Conservation (phyloP, 2,329 filamentous ascomycete genomes). For the Colletotrichum neosansevieriae region DNA sequence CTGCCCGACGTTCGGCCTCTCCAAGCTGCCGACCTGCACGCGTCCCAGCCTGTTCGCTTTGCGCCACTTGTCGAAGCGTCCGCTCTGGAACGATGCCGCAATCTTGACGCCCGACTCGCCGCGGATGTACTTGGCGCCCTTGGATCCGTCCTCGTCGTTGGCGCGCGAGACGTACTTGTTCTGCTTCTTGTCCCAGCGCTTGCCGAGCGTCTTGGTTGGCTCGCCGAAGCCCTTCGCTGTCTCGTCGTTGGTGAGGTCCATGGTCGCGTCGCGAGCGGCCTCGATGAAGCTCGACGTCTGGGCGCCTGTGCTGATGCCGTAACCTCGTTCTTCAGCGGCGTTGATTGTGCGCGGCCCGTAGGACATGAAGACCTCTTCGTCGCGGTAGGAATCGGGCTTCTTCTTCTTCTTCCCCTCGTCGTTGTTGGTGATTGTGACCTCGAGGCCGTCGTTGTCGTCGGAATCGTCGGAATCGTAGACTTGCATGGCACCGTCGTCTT, state of each 20-base stretch:
- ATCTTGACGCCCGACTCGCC: constrained; percentile 97
- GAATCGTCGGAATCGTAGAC: constrained; percentile 53
- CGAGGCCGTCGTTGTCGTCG: constrained; percentile 73
- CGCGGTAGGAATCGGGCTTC: constrained; percentile 54
- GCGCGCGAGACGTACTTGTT: constrained; percentile 93
- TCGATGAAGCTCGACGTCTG: constrained; percentile 84
- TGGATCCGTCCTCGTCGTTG: constrained; percentile 95
- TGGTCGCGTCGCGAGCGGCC: constrained; percentile 86
- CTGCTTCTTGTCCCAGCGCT: constrained; percentile 97
- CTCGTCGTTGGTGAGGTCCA: constrained; percentile 95
- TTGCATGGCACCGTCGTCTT: constrained; percentile 44
- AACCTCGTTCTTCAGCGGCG: constrained; percentile 88
- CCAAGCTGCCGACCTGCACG: constrained; percentile 84
- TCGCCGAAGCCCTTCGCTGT: constrained; percentile 82
- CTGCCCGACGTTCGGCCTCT: constrained; percentile 59
- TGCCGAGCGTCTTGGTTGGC: constrained; percentile 73
- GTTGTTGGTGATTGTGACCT: constrained; percentile 77
- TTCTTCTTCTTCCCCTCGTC: constrained; percentile 59
- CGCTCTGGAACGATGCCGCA: constrained; percentile 90
- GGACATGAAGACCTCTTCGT: constrained; percentile 94
- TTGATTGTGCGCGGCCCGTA: constrained; percentile 88
- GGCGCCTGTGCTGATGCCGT: constrained; percentile 89
- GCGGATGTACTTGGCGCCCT: constrained; percentile 77
- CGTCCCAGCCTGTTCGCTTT: constrained; percentile 84
- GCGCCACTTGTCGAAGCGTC: constrained; percentile 93